A percentile compares a stretch with the other conserved stretches of the same genome.
Conservation (phyloP, 192 early-diverging fungal species). For the Backusella macrospora region DNA sequence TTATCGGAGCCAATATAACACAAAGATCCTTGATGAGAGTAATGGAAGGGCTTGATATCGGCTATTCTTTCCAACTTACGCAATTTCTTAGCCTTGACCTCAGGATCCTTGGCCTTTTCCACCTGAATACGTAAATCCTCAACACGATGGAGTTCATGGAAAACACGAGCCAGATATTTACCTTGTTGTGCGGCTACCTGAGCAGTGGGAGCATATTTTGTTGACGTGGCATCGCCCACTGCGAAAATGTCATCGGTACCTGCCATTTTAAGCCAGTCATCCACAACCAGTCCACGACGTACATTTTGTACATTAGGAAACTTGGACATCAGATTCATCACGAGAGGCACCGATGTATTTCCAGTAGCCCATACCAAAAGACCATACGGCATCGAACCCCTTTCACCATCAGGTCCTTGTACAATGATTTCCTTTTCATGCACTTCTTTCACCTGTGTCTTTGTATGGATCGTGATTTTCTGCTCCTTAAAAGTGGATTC, state of each 20-base stretch:
- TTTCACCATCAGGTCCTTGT: slow-evolving; percentile 60
- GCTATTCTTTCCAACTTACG: slow-evolving; percentile 38
- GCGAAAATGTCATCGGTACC: slow-evolving; percentile 68
- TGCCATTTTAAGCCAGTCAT: slow-evolving; percentile 70
- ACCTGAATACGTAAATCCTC: slow-evolving; percentile 42
- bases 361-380: slow-evolving; percentile 89
- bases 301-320: slow-evolving; percentile 60
- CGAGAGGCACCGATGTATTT: slow-evolving; percentile 70
- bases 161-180: slow-evolving; percentile 75
- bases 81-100: slow-evolving; percentile 31
- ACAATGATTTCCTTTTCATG: slow-evolving; percentile 73
- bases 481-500: slow-evolving; percentile 77
- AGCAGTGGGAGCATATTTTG: slow-evolving; percentile 81
- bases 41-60: slow-evolving; percentile 72
- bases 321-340: slow-evolving; percentile 66
- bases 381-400: slow-evolving; percentile 72
- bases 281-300: slow-evolving; percentile 71
- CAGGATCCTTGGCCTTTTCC: background rate
- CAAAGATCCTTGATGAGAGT: slow-evolving; percentile 84
- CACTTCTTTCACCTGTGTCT: slow-evolving; percentile 83
- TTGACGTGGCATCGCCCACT: slow-evolving; percentile 74
- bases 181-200: slow-evolving; percentile 91
- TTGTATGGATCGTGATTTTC: slow-evolving; percentile 73
- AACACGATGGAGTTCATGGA: slow-evolving; percentile 65
- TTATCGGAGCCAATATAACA: slow-evolving; percentile 94